Base-by-base conservation (phyloP, 345 rosid species). In the Alliaria petiolata region DNA sequence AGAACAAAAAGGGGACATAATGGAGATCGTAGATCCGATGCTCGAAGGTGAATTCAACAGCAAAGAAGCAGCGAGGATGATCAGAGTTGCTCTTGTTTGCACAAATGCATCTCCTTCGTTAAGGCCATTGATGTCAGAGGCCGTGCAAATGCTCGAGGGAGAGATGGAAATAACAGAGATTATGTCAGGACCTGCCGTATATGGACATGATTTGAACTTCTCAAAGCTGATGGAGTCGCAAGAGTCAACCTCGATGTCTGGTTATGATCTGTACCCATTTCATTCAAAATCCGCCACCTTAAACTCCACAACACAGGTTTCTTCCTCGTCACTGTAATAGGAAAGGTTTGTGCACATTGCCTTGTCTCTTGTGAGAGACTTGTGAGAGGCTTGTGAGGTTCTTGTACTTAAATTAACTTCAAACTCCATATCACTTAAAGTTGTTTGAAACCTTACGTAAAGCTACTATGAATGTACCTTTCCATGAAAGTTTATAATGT, bases 61-160 rank as follows among this genome's bases (percentile, higher is more conserved):
- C 10, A 73, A 19, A 38, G 87, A 84, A 67, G 76, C 76, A 0
- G 69, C 51, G 15, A 72, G 74, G 40, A 72, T 84, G 83, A 75
- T 81, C 19, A 71, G 63, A 53, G 69, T 72, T 49, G 83, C 85
- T 17, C 72, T 84, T 0, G 11, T 78, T 17, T 84, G 87, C 81
- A 69, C 83, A 28, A 72, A 68, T 43, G 34, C 72, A 7, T 77
- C 85, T n/a, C 78, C 82, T 3, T 28, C 79, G 0, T 17, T 69
- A 30, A 62, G 87, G 70, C 87, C 83, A 39, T 52, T 62, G 0
- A 79, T 84, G 87, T 65, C 82, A 4, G 81, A 69, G 19, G 85
- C 52, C 1, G 65, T 78, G 28, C 14, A 33, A 7, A 84, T 81
- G 83, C 76, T 81, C 0, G 79, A 78, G 73, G 84, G 83, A 49